Conservation (phyloP, 139 green algal species). For the Micromonas pusilla region DNA sequence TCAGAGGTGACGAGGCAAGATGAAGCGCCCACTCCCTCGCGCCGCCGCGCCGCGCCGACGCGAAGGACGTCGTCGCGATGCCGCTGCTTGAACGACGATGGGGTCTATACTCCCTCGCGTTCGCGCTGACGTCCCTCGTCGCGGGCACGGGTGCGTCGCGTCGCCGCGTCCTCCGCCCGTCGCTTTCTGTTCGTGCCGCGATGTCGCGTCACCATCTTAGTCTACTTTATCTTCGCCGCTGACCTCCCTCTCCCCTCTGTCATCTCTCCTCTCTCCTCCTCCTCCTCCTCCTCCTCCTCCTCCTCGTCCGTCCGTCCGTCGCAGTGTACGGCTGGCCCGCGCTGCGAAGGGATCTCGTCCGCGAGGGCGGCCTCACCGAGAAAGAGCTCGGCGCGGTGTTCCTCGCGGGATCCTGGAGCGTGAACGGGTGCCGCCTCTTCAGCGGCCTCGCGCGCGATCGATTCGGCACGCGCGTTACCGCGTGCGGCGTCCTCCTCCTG, state of each 20-base stretch:
- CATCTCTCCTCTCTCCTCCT: too few species aligned
- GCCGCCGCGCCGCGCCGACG: too few species aligned
- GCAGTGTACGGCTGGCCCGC: constrained; percentile 25
- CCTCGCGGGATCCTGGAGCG: constrained; percentile 10
- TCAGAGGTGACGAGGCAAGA: too few species aligned
- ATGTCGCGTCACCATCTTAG: too few species aligned
- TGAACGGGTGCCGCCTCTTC: constrained; percentile 7
- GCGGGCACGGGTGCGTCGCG: not conserved
- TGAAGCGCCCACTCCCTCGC: too few species aligned
- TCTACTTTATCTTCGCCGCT: too few species aligned
- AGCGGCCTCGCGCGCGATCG: not conserved
- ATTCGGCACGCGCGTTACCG: not conserved
- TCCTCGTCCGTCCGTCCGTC: too few species aligned
- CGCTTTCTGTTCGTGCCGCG: too few species aligned
- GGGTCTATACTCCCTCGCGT: not conserved
- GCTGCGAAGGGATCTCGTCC: not conserved
- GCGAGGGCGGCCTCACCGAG: not conserved
- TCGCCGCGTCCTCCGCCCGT: not conserved
- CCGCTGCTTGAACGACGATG: too few species aligned
- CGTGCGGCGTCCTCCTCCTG: not conserved
- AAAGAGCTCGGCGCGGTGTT: constrained; percentile 19
- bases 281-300: too few species aligned
- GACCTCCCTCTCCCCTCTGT: too few species aligned
- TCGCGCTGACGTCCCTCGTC: not conserved
- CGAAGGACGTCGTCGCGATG: too few species aligned